Conservation (phyloP, 1,284 basidiomycete species). For the Neonothopanus nambi region DNA sequence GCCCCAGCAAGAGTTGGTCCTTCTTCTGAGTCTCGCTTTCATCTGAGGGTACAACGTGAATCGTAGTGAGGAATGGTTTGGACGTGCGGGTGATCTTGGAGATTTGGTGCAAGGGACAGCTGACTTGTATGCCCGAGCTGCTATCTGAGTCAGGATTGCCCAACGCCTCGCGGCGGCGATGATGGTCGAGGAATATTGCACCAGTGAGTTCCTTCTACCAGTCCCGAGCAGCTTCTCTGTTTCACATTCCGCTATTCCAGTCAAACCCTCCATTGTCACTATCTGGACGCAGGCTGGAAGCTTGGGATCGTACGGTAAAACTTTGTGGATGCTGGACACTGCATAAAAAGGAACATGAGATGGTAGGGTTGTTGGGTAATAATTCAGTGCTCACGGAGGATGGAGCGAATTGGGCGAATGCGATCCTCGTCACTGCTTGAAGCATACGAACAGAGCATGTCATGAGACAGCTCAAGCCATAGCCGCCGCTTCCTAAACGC, state of each 20-base stretch:
- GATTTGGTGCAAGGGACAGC: conserved; percentile 55
- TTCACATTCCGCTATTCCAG: conserved; percentile 50
- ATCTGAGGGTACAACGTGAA: conserved; percentile 21
- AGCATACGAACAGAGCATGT: conserved; percentile 62
- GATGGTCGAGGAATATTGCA: conserved; percentile 47
- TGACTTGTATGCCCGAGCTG: conserved; percentile 51
- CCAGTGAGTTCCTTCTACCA: conserved; percentile 60
- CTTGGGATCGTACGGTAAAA: conserved; percentile 44
- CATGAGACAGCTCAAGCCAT: conserved; percentile 64
- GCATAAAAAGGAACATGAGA: conserved; percentile 3
- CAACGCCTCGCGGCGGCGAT: conserved; percentile 39
- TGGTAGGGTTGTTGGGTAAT: conserved; percentile 17
- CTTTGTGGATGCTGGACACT: conserved; percentile 45
- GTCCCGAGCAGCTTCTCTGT: conserved; percentile 60
- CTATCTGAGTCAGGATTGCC: conserved; percentile 31
- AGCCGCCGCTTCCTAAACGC: conserved; percentile 50
- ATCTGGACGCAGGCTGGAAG: conserved; percentile 44
- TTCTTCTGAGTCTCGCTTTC: conserved; percentile 17
- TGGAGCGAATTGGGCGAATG: conserved; percentile 51
- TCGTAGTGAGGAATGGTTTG: conserved; percentile 23
- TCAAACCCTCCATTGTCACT: conserved; percentile 18
- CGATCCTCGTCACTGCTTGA: conserved; percentile 56
- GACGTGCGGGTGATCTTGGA: conserved; percentile 21
- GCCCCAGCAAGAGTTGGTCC: conserved; percentile 34
- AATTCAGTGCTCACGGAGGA: conserved; percentile 46